phyloP scores from a whole-genome alignment of 257 asterid genomes.

The Anisodus acutangulus region DNA sequence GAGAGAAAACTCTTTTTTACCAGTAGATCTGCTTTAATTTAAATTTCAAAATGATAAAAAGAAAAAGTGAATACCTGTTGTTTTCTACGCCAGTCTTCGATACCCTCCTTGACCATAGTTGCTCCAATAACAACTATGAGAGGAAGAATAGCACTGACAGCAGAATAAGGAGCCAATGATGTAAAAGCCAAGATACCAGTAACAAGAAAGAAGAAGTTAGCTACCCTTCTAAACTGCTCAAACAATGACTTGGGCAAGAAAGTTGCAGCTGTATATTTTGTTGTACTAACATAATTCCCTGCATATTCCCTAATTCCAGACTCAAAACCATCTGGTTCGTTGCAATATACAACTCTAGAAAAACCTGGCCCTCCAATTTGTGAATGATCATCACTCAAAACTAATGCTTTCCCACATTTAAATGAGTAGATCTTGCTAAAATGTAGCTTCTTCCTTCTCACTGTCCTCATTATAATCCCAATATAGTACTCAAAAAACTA shows the following conservation, averaged over 20 bases:
- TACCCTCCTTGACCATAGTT: constrained; percentile 80
- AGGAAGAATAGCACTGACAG: constrained; percentile 74
- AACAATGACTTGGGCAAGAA: constrained; percentile 86
- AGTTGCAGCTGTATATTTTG: constrained; percentile 79
- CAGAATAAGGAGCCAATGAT: constrained; percentile 66
- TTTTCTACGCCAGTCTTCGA: constrained; percentile 81
- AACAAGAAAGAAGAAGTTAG: constrained; percentile 83
- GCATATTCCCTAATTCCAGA: constrained; percentile 50
- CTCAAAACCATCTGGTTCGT: constrained; percentile 63
- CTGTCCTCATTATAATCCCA: constrained; percentile 40
- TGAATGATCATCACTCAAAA: constrained; percentile 57
- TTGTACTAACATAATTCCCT: constrained; percentile 69
- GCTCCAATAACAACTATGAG: constrained; percentile 70
- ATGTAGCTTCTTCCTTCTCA: constrained; percentile 60
- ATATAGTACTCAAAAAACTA: neutral
- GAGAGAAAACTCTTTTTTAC: neutral
- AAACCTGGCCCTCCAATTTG: constrained; percentile 90
- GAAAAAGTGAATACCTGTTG: constrained; percentile 59
- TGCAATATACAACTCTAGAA: constrained; percentile 80
- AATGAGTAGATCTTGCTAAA: constrained; percentile 83
- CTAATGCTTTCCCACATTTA: constrained; percentile 56
- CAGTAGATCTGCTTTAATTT: constrained; percentile 8
- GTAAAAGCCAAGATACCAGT: constrained; percentile 77
- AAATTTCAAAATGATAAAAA: neutral
- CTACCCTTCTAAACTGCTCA: constrained; percentile 96